phyloP scores from a whole-genome alignment of 2,329 filamentous ascomycete species.

The Metarhizium sp. region DNA sequence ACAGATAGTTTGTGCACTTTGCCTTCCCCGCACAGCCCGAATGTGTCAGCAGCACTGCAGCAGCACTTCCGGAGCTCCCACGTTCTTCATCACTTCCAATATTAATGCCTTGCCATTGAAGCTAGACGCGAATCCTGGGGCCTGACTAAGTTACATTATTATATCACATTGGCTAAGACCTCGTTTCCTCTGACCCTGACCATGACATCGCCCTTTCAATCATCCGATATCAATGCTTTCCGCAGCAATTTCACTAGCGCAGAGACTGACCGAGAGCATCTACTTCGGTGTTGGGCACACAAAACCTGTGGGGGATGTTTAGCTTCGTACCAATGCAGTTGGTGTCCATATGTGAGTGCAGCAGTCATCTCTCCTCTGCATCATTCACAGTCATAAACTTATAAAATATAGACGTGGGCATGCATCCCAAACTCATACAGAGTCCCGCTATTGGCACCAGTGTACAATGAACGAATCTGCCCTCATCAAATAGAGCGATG shows the following conservation, averaged over 20 bases:
- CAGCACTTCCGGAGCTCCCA: too few species aligned
- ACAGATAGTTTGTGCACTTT: too few species aligned
- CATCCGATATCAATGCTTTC: slow-evolving; percentile 4
- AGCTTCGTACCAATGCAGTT: slow-evolving; percentile 32
- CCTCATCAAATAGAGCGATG: slow-evolving; percentile 37
- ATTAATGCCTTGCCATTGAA: background rate
- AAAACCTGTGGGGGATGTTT: slow-evolving; percentile 41
- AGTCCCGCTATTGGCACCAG: slow-evolving; percentile 39
- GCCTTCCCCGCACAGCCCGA: too few species aligned
- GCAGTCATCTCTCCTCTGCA: background rate
- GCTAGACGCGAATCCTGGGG: background rate
- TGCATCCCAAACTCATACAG: slow-evolving; percentile 42
- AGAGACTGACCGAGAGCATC: slow-evolving; percentile 25
- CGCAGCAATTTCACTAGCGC: slow-evolving; percentile 22
- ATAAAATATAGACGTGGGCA: slow-evolving; percentile 33
- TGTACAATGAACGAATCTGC: slow-evolving; percentile 39
- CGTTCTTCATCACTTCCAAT: background rate
- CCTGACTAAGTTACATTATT: background rate
- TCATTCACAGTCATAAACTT: background rate
- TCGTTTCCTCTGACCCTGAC: background rate
- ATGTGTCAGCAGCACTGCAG: too few species aligned
- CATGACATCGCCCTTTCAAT: background rate
- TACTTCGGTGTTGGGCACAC: slow-evolving; percentile 40
- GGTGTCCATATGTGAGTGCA: slow-evolving; percentile 41
- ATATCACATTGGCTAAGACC: background rate